Percentiles rank a stretch among this genome's conserved stretches.
Evolutionary conservation across 495 filamentous ascomycete genomes (phyloP).

Genomic region (Lichina pygmaea): DNA sequence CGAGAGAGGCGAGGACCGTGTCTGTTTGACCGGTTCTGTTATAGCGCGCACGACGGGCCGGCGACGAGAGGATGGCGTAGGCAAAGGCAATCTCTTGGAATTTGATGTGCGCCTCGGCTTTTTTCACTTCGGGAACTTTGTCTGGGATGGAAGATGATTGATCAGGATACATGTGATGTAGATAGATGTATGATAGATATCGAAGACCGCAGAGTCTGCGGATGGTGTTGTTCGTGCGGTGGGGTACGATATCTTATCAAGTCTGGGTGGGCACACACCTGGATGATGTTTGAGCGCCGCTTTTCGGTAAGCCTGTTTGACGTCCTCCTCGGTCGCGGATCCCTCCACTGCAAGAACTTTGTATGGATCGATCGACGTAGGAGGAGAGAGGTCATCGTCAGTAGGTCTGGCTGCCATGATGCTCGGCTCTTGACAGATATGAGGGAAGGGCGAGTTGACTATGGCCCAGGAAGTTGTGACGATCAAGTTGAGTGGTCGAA

Average conservation of each 20-base stretch:
- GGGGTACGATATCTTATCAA: background rate
- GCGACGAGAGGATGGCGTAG: conserved; percentile 73
- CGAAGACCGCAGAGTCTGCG: background rate
- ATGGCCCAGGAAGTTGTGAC: no score
- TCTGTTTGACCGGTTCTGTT: conserved; percentile 70
- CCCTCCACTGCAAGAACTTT: conserved; percentile 11
- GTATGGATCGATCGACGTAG: conserved; percentile 15
- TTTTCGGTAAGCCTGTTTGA: conserved; percentile 18
- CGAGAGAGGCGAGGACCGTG: conserved; percentile 27
- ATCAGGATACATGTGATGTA: no score
- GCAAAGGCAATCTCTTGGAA: conserved; percentile 88
- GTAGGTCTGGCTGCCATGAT: background rate
- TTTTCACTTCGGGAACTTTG: conserved; percentile 37
- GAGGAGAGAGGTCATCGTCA: conserved; percentile 3
- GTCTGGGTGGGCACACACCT: conserved; percentile 4
- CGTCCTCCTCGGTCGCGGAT: conserved; percentile 10
- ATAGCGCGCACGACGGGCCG: conserved; percentile 50
- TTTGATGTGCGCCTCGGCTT: conserved; percentile 38
- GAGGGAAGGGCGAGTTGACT: no score
- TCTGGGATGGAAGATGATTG: conserved; percentile 18
- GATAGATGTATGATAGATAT: no score
- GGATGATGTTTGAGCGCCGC: conserved; percentile 16
- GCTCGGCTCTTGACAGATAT: conserved; percentile 5
- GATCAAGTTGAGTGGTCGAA: no score
- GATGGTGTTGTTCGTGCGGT: background rate